Conservation (phyloP, 2,329 filamentous ascomycete genomes). For the Cordyceps militaris region DNA sequence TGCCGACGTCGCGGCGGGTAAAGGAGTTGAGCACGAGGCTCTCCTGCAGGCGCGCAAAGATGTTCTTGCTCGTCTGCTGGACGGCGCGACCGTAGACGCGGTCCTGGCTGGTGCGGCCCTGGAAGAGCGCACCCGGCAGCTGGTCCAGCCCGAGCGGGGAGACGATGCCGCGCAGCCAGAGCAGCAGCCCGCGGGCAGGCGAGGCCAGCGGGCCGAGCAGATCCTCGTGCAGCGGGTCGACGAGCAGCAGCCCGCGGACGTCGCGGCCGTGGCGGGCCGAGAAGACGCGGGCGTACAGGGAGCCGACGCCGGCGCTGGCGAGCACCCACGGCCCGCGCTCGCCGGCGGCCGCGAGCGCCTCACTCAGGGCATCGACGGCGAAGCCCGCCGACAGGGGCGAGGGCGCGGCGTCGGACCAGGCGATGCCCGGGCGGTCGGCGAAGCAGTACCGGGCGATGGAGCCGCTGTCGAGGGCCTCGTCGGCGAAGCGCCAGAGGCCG, state of each 20-base stretch:
- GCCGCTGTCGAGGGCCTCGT: constrained; percentile 67
- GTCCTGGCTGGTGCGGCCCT: constrained; percentile 71
- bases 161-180: constrained; percentile 81
- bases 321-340: constrained; percentile 87
- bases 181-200: constrained; percentile 66
- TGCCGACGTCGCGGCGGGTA: constrained; percentile 73
- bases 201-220: constrained; percentile 61
- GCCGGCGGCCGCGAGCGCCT: constrained; percentile 71
- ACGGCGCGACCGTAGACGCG: constrained; percentile 75
- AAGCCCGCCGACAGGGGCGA: constrained; percentile 91
- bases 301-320: constrained; percentile 78
- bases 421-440: constrained; percentile 85
- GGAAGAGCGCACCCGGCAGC: constrained; percentile 72
- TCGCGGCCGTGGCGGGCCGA: constrained; percentile 71
- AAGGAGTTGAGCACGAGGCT: constrained; percentile 80
- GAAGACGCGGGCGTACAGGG: constrained; percentile 86
- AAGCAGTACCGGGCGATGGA: constrained; percentile 89
- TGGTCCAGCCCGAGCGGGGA: constrained; percentile 82
- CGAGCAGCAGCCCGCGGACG: constrained; percentile 71
- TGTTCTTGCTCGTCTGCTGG: constrained; percentile 72
- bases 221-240: constrained; percentile 87
- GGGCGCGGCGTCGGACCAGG: constrained; percentile 82
- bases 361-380: constrained; percentile 80
- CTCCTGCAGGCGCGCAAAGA: constrained; percentile 91
- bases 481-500: constrained; percentile 72